These are phyloP conservation scores for Pontederia paniculata DNA, from an alignment of 176 grass and related monocot genomes.

Conservation along the genomic window DNA sequence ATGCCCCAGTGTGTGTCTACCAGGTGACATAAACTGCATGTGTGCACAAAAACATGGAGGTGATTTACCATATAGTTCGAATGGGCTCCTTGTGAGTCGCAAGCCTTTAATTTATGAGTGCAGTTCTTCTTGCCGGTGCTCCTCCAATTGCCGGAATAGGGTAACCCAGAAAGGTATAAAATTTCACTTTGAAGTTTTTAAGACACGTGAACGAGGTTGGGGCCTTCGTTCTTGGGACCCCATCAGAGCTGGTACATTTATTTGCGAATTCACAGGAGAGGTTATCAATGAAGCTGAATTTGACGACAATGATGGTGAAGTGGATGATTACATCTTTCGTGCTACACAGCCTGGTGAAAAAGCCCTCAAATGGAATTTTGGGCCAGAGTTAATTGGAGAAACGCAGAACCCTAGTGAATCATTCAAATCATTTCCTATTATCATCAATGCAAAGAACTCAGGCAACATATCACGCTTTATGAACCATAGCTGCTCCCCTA, in stretches of 20 bases:
- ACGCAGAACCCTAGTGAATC: constrained; percentile 29
- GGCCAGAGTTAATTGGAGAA: constrained; percentile 56
- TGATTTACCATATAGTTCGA: constrained; percentile 78
- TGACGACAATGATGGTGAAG: constrained; percentile 36
- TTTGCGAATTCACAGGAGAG: constrained; percentile 79
- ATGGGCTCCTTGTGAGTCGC: constrained; percentile 58
- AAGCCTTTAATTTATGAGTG: constrained; percentile 74
- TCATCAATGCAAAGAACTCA: constrained; percentile 67
- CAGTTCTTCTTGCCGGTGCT: constrained; percentile 50
- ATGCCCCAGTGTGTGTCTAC: constrained; percentile 60
- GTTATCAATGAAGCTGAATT: constrained; percentile 38
- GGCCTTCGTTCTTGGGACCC: constrained; percentile 85
- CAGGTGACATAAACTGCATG: constrained; percentile 45
- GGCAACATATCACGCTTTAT: constrained; percentile 81
- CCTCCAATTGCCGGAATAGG: constrained; percentile 65
- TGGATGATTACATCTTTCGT: constrained; percentile 70
- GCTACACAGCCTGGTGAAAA: constrained; percentile 43
- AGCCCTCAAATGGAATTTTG: constrained; percentile 74
- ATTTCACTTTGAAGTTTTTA: constrained; percentile 88
- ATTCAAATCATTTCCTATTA: constrained; percentile 57
- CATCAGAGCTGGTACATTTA: constrained; percentile 72
- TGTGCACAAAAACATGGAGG: constrained; percentile 54
- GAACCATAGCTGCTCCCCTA: constrained; percentile 82
- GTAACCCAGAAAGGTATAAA: constrained; percentile 64
- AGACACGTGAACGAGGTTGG: constrained; percentile 72